Conservation (phyloP, 208 protist genomes). For the Acanthamoeba royreba region DNA sequence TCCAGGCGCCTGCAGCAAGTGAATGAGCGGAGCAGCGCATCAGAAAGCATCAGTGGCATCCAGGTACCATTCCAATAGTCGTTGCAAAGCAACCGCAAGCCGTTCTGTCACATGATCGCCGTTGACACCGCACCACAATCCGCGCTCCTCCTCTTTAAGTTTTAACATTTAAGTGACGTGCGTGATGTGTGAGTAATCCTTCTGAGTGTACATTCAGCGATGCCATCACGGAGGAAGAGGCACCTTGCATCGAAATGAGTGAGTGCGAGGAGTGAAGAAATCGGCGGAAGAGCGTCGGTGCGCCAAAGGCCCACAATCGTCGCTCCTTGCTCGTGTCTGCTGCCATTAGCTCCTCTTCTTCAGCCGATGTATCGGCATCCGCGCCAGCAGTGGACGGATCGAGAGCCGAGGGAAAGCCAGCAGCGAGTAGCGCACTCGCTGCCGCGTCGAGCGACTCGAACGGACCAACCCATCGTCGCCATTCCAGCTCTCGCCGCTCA, state of each 20-base stretch:
- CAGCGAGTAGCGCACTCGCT: background rate
- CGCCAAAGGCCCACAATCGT: background rate
- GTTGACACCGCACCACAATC: background rate
- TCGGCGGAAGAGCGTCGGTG: background rate
- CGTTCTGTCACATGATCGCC: background rate
- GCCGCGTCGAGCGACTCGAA: background rate
- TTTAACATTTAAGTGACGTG: too few relatives aligned
- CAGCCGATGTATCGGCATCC: background rate
- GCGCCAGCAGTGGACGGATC: background rate
- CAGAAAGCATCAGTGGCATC: background rate
- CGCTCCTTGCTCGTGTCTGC: background rate
- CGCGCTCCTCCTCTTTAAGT: background rate
- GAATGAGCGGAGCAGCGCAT: background rate
- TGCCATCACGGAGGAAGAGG: background rate
- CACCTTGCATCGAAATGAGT: background rate
- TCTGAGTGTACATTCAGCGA: background rate
- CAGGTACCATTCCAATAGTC: background rate
- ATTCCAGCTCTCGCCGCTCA: background rate
- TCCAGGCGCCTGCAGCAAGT: background rate
- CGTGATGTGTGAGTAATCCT: background rate
- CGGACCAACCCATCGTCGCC: background rate
- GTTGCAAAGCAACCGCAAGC: background rate
- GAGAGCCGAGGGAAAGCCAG: background rate
- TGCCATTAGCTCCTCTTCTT: background rate
- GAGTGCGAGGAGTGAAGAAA: background rate